Evolutionary conservation across 1,284 basidiomycete species (phyloP).

Genomic region (Trichosporon sp.): DNA sequence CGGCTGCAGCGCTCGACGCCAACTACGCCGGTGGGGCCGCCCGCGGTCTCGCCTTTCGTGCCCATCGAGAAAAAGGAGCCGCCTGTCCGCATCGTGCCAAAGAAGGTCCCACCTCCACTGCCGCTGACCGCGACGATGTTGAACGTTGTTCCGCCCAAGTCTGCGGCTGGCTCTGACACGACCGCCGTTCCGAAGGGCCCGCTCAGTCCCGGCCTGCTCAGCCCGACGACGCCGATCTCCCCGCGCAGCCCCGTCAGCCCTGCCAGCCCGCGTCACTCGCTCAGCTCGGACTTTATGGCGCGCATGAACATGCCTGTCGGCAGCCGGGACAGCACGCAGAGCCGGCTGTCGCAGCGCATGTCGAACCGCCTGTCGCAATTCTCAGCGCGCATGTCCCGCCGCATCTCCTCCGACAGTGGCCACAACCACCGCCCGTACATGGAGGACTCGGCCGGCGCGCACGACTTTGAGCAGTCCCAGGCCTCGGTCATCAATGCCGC

Average conservation of each 20-base stretch:
- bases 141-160: not conserved
- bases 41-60: not conserved
- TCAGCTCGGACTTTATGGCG: not conserved
- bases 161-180: not conserved
- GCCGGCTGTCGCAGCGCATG: slow-evolving; percentile 3
- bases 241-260: not conserved
- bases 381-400: slow-evolving; percentile 1
- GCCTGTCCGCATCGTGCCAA: not conserved
- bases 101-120: not conserved
- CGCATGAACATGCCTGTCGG: not conserved
- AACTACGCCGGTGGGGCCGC: not conserved
- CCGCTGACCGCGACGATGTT: slow-evolving; percentile 1
- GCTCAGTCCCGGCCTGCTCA: not conserved
- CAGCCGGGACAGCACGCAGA: not conserved
- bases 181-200: not conserved
- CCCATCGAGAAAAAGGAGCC: not conserved
- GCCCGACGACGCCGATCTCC: not conserved
- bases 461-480: not conserved
- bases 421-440: not conserved
- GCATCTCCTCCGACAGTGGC: not conserved
- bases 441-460: not conserved
- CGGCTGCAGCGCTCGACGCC: not conserved
- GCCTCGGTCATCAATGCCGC: not conserved
- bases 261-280: not conserved
- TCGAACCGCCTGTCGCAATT: slow-evolving; percentile 1